A percentile compares a stretch with the other conserved stretches of the same genome.
Conservation (phyloP, 2,329 filamentous ascomycete species). For the Aspergillus neotritici region DNA sequence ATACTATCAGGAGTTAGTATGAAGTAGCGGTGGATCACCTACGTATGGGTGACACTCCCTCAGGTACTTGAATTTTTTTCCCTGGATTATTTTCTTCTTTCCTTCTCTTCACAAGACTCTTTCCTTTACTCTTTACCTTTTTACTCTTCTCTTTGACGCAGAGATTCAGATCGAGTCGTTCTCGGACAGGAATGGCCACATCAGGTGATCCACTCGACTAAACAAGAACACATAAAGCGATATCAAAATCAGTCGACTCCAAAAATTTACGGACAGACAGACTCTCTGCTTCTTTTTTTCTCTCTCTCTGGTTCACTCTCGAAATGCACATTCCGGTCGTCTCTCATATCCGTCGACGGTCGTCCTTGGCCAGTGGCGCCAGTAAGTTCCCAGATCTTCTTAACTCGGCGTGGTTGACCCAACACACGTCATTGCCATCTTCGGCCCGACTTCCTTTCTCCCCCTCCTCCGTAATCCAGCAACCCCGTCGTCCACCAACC, state of each 20-base stretch:
- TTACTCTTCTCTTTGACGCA: neutral
- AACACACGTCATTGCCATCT: conserved; percentile 1
- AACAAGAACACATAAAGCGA: neutral
- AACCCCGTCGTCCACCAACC: too few relatives aligned
- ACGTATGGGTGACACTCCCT: conserved; percentile 4
- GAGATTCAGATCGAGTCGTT: too few relatives aligned
- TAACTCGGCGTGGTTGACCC: neutral
- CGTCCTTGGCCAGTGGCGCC: conserved; percentile 24
- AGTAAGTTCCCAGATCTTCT: conserved; percentile 25
- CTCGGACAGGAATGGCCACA: too few relatives aligned
- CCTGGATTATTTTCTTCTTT: neutral
- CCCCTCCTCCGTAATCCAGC: too few relatives aligned
- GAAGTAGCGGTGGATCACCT: too few relatives aligned
- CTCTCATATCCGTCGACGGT: conserved; percentile 33
- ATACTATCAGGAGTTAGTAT: too few relatives aligned
- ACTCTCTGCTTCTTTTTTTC: conserved; percentile 1
- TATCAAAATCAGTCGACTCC: neutral
- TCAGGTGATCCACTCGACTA: too few relatives aligned
- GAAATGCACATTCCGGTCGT: conserved; percentile 11
- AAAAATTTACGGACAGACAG: too few relatives aligned
- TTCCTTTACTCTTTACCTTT: neutral
- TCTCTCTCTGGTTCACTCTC: neutral
- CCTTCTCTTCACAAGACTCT: neutral
- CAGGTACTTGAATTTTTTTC: neutral
- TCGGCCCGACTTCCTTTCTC: neutral